Conservation (phyloP, 2,329 filamentous ascomycete species). For the Diaporthe citriasiana region DNA sequence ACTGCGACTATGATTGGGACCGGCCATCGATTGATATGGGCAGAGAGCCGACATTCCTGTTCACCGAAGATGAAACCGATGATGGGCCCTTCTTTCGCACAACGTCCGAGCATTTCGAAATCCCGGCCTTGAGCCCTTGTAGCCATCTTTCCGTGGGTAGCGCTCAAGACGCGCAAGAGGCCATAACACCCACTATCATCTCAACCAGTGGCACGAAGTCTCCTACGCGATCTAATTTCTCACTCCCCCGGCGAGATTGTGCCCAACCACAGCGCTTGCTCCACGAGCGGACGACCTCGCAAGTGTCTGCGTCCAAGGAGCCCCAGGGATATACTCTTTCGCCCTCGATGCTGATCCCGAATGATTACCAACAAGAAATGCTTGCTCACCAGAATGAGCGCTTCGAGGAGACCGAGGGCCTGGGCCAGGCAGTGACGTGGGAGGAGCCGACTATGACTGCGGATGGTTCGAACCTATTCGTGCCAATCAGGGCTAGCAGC, state of each 20-base stretch:
- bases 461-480: conserved; percentile 51
- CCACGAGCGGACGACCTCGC: conserved; percentile 60
- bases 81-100: conserved; percentile 39
- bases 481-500: conserved; percentile 64
- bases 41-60: conserved; percentile 47
- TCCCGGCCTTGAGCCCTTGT: conserved; percentile 64
- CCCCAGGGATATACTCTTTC: conserved; percentile 72
- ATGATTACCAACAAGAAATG: conserved; percentile 71
- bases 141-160: conserved; percentile 52
- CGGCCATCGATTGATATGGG: conserved; percentile 66
- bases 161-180: conserved; percentile 56
- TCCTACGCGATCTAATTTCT: conserved; percentile 64
- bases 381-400: conserved; percentile 55
- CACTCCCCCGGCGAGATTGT: conserved; percentile 60
- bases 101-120: conserved; percentile 53
- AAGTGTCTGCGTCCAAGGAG: conserved; percentile 69
- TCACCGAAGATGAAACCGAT: conserved; percentile 44
- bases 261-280: conserved; percentile 48
- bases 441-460: conserved; percentile 54
- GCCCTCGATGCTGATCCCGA: conserved; percentile 73
- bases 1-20: conserved; percentile 77
- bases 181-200: conserved; percentile 59
- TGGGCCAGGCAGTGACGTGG: conserved; percentile 49
- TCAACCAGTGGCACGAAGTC: conserved; percentile 54
- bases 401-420: conserved; percentile 52